phyloP scores from a whole-genome alignment of 2,329 filamentous ascomycete species.

The Colletotrichum lini region DNA sequence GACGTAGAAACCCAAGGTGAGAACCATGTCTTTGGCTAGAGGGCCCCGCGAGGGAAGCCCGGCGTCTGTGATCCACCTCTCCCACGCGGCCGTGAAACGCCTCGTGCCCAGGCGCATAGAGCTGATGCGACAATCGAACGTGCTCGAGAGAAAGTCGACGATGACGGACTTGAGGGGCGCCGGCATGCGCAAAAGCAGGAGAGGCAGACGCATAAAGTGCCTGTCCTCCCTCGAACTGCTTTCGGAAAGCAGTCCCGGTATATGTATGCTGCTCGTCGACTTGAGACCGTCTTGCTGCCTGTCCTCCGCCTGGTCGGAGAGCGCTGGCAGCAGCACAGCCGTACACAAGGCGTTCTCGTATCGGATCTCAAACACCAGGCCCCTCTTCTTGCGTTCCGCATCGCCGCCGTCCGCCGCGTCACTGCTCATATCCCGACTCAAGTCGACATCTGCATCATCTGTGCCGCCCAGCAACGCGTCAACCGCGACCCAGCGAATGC shows the following conservation, averaged over 20 bases:
- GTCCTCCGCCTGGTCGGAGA: constrained; percentile 29
- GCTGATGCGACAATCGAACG: constrained; percentile 71
- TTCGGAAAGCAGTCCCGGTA: constrained; percentile 19
- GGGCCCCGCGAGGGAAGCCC: constrained; percentile 53
- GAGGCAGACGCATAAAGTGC: constrained; percentile 63
- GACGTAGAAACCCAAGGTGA: constrained; percentile 67
- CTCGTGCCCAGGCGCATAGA: constrained; percentile 65
- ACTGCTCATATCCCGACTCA: constrained; percentile 26
- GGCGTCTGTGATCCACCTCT: constrained; percentile 63
- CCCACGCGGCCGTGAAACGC: constrained; percentile 65
- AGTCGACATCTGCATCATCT: constrained; percentile 17
- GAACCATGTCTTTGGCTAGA: constrained; percentile 61
- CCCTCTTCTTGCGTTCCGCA: constrained; percentile 44
- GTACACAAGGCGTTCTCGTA: constrained; percentile 68
- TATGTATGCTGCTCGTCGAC: constrained; percentile 2
- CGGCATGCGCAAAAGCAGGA: constrained; percentile 71
- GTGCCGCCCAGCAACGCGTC: constrained; percentile 50
- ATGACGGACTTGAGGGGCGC: constrained; percentile 64
- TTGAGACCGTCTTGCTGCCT: not conserved
- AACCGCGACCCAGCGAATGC: constrained; percentile 62
- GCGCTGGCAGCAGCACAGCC: constrained; percentile 64
- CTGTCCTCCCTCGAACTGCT: constrained; percentile 37
- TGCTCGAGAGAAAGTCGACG: constrained; percentile 65
- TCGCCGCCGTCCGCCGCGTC: constrained; percentile 20
- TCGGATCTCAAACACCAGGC: constrained; percentile 62